Evolutionary conservation across 192 early-diverging fungal genomes (phyloP).

Genomic region (Rhizophlyctis rosea): DNA sequence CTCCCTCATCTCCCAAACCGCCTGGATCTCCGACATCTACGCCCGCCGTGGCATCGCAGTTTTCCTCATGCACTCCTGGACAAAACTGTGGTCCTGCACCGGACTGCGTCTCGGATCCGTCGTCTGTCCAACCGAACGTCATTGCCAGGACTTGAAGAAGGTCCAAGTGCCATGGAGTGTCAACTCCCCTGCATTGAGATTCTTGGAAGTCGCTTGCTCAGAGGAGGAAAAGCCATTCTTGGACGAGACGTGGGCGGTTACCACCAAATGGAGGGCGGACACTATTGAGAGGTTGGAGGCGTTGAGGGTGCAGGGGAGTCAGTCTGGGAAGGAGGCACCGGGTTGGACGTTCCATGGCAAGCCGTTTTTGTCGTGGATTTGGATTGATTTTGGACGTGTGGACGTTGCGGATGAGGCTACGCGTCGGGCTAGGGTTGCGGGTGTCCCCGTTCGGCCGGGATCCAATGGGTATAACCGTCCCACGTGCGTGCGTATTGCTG

Average conservation of each 20-base stretch:
- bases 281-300: constrained; percentile 32
- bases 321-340: constrained; percentile 4
- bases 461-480: constrained; percentile 70
- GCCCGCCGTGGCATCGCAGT: constrained; percentile 66
- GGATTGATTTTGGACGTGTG: constrained; percentile 70
- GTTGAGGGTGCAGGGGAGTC: constrained; percentile 42
- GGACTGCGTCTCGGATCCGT: constrained; percentile 85
- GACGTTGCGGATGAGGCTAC: constrained; percentile 62
- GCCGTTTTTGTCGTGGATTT: constrained; percentile 81
- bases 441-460: constrained; percentile 83
- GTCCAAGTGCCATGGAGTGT: constrained; percentile 92
- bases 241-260: constrained; percentile 75
- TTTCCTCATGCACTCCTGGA: constrained; percentile 91
- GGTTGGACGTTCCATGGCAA: constrained; percentile 71
- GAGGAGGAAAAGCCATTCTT: constrained; percentile 62
- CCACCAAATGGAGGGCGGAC: constrained; percentile 62
- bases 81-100: constrained; percentile 91
- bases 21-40: constrained; percentile 62
- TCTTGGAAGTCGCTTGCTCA: constrained; percentile 71
- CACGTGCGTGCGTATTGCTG: constrained; percentile 69
- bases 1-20: constrained; percentile 73
- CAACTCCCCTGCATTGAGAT: constrained; percentile 81
- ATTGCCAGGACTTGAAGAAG: constrained; percentile 71
- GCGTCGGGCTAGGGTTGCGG: constrained; percentile 63
- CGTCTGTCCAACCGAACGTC: constrained; percentile 74